Conservation (phyloP, 176 grass and related monocot genomes). For the Aegilops sharonensis region DNA sequence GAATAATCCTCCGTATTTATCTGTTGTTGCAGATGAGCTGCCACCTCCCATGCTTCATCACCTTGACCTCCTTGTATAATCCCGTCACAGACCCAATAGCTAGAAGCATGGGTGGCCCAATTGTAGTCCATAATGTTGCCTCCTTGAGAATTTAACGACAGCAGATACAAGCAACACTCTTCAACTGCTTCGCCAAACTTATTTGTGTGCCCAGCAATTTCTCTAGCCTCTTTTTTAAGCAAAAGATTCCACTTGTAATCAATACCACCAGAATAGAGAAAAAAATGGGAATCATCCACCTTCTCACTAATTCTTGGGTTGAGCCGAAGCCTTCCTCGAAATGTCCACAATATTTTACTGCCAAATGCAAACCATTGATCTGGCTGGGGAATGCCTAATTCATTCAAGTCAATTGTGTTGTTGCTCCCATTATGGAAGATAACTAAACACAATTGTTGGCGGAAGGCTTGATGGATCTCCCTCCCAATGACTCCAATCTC, state of each 20-base stretch:
- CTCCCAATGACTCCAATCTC: not conserved
- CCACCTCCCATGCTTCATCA: not conserved
- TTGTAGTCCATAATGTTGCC: not conserved
- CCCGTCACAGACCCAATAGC: constrained; percentile 5
- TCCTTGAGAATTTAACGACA: accelerated
- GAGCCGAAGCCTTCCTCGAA: not conserved
- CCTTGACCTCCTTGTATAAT: not conserved
- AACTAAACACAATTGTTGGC: not conserved
- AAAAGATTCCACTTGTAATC: accelerated
- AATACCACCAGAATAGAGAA: accelerated
- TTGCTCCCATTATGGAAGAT: not conserved
- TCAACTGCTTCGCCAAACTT: accelerated
- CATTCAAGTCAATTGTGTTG: accelerated
- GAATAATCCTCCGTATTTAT: no score
- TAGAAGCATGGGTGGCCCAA: not conserved
- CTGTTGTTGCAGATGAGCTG: not conserved
- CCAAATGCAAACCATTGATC: not conserved
- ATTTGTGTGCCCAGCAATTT: not conserved
- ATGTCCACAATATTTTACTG: not conserved
- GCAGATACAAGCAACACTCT: not conserved
- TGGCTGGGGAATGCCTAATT: not conserved
- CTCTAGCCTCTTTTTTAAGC: not conserved
- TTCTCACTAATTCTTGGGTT: accelerated
- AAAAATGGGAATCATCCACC: not conserved
- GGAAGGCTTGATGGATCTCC: not conserved